Evolutionary conservation across 1,139 yeast species (phyloP).

Genomic region (Hyphopichia buzzinii): DNA sequence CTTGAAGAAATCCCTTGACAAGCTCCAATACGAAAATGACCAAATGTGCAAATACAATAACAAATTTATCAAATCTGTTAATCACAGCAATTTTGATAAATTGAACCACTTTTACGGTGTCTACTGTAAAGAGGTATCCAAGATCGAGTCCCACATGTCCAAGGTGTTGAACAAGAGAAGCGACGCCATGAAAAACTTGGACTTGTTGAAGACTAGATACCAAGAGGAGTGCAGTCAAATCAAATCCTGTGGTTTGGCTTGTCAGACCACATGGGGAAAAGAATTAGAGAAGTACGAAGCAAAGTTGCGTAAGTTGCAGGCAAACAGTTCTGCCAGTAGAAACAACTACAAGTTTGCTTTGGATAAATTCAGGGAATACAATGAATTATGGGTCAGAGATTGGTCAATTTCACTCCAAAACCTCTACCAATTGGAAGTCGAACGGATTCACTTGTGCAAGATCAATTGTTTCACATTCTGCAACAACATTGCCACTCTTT

Average conservation of each 20-base stretch:
- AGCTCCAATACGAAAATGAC: constrained; percentile 50
- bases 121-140: constrained; percentile 30
- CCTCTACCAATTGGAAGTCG: constrained; percentile 74
- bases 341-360: constrained; percentile 61
- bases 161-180: constrained; percentile 28
- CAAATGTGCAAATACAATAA: constrained; percentile 32
- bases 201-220: constrained; percentile 52
- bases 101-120: constrained; percentile 28
- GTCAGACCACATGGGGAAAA: constrained; percentile 74
- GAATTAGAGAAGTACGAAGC: constrained; percentile 68
- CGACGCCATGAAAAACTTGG: constrained; percentile 30
- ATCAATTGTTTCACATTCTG: constrained; percentile 82
- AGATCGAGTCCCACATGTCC: constrained; percentile 36
- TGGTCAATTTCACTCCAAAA: constrained; percentile 73
- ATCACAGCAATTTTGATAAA: constrained; percentile 34
- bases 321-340: constrained; percentile 46
- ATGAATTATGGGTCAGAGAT: constrained; percentile 71
- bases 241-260: constrained; percentile 59
- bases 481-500: constrained; percentile 69
- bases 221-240: constrained; percentile 59
- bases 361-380: constrained; percentile 60
- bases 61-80: constrained; percentile 32
- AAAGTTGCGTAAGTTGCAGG: constrained; percentile 57
- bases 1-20: constrained; percentile 58
- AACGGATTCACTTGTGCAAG: constrained; percentile 72